phyloP scores from a whole-genome alignment of 371 early-diverging fungal species.

The Nematocida minor region DNA sequence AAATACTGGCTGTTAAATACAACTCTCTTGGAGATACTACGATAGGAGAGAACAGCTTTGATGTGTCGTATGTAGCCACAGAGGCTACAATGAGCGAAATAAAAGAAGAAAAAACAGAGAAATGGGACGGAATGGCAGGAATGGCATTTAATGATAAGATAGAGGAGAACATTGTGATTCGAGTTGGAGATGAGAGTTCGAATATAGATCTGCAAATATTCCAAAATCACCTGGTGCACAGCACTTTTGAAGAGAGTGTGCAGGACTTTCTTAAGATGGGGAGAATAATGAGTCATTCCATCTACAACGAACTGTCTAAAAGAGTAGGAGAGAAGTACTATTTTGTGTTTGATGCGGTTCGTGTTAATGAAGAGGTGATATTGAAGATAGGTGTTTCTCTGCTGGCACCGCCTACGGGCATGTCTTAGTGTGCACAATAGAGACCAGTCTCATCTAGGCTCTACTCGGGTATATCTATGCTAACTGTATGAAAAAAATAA shows the following conservation, averaged over 20 bases:
- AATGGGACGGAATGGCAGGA: not conserved
- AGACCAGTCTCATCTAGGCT: not conserved
- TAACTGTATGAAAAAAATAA: conserved; percentile 26
- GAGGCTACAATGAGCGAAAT: not conserved
- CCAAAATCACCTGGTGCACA: conserved; percentile 21
- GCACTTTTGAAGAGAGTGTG: conserved; percentile 3
- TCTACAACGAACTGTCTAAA: conserved; percentile 13
- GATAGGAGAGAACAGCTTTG: not conserved
- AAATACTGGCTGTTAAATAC: not conserved
- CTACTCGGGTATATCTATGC: not conserved
- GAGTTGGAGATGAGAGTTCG: not conserved
- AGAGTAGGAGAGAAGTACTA: conserved; percentile 16
- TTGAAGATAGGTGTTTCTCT: conserved; percentile 35
- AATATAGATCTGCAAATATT: conserved; percentile 27
- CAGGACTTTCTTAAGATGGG: conserved; percentile 16
- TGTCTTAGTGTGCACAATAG: too few relatives aligned
- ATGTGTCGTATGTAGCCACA: conserved; percentile 23
- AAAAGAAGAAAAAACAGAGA: not conserved
- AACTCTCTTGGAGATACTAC: not conserved
- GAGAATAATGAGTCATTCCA: not conserved
- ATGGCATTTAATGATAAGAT: not conserved
- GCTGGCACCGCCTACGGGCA: not conserved
- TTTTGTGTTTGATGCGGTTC: conserved; percentile 55
- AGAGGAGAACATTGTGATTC: conserved; percentile 22
- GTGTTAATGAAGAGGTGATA: conserved; percentile 41